Percentiles rank a stretch among this genome's conserved stretches.
phyloP scores from a whole-genome alignment of 148 eudicot genomes.

The Silene conica region DNA sequence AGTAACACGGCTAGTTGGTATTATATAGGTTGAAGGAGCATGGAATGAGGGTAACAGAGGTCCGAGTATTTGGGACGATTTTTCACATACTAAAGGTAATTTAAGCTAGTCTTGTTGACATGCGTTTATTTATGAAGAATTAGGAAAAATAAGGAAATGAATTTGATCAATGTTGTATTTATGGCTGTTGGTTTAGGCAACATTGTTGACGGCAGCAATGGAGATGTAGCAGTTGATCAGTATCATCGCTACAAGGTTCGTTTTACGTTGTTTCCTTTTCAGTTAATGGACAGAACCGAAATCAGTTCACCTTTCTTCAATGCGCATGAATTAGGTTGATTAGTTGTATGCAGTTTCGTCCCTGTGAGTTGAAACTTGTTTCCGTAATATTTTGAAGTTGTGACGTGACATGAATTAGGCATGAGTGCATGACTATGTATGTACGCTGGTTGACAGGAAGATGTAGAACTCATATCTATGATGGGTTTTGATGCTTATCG shows the following conservation, averaged over 20 bases:
- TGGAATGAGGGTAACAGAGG: constrained; percentile 57
- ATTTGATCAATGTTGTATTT: not conserved
- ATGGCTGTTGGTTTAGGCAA: constrained; percentile 35
- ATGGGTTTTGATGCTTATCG: constrained; percentile 74
- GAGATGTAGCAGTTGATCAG: constrained; percentile 81
- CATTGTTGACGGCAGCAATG: constrained; percentile 58
- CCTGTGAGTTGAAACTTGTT: not conserved
- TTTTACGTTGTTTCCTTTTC: constrained; percentile 1
- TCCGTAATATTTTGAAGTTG: not conserved
- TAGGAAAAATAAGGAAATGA: not conserved
- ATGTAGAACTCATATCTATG: constrained; percentile 60
- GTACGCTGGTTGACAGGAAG: constrained; percentile 46
- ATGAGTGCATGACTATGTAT: not conserved
- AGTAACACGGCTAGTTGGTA: not conserved
- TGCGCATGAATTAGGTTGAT: not conserved
- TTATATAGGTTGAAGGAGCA: constrained; percentile 59
- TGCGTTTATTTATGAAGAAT: not conserved
- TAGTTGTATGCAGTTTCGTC: not conserved
- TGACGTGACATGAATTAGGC: not conserved
- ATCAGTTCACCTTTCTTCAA: not conserved
- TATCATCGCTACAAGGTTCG: constrained; percentile 82
- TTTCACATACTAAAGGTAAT: constrained; percentile 28
- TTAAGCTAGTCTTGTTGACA: not conserved
- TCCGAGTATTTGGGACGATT: constrained; percentile 71
- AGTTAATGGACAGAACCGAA: not conserved